Evolutionary conservation across 2,329 filamentous ascomycete species (phyloP), one percentile per base, ranked within the genome.

Genomic region (Diaporthe nobilis): DNA sequence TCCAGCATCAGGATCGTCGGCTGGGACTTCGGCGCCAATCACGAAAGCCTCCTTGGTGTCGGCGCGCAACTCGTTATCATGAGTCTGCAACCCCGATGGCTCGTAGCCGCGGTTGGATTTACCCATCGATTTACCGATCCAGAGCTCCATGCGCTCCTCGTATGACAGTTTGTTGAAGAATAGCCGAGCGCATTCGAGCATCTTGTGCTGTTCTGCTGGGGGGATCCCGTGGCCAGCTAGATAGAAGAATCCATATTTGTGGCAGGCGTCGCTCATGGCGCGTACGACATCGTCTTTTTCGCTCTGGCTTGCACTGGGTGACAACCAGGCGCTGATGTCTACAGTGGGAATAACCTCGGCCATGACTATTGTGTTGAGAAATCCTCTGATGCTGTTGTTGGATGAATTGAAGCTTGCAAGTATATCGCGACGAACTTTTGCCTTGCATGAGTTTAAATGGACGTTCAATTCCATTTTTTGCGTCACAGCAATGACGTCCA

Each of bases 291-390:
- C n/a, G 49, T 53, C 49, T 15, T 25, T 53, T 53, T 53, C 49
- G 49, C 49, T 53, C 49, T 53, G 49, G 49, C 49, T 53, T 53
- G 49, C 49, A 13, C 9, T 53, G 22, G 49, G 49, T 1, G 49
- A 53, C 49, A 53, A 15, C 49, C 49, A 53, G 49, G 49, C 49
- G n/a, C 49, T 53, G n/a, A 53, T 53, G 49, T 53, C 49, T 53
- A 53, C 49, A 22, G 3, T 53, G 49, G 49, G 49, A 25, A 53
- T 53, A 53, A 53, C 8, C 49, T 53, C 9, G n/a, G 49, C 49
- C 49, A 53, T 53, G n/a, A n/a, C 22, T 25, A 6, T 25, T 25
- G 8, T 53, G 49, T 25, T 25, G 12, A 53, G 49, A 53, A 53
- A 25, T 53, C 28, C 22, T 49, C 47, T 49, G 47, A 3, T 49